Percentiles rank a stretch among this genome's conserved stretches.
Conservation (phyloP, 805 yeast species). For the Kodamaea jinghongensis region DNA sequence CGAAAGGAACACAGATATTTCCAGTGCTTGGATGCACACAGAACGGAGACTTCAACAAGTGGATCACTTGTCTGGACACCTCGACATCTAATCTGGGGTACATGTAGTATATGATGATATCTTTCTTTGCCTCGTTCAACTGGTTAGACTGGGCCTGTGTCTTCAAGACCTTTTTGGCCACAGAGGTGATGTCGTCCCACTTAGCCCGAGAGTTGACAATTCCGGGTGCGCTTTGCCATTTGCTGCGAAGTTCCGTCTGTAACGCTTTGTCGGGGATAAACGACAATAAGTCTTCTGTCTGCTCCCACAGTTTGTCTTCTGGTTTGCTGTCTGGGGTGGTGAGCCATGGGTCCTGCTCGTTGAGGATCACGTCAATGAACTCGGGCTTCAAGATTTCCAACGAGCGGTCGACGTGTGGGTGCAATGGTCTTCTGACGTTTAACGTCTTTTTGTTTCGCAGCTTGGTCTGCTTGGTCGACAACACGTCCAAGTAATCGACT, state of each 20-base stretch:
- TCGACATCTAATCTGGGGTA: conserved; percentile 93
- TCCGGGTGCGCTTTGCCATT: conserved; percentile 48
- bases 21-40: conserved; percentile 97
- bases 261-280: conserved; percentile 62
- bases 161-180: conserved; percentile 48
- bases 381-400: conserved; percentile 60
- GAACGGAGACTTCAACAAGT: conserved; percentile 92
- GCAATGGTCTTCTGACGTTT: conserved; percentile 72
- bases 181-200: conserved; percentile 72
- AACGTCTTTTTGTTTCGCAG: conserved; percentile 38
- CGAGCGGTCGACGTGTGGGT: conserved; percentile 82
- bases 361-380: conserved; percentile 64
- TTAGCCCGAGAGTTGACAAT: conserved; percentile 53
- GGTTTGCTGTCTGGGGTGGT: conserved; percentile 30
- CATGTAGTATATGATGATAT: conserved; percentile 71
- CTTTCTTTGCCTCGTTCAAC: conserved; percentile 73
- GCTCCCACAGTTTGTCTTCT: conserved; percentile 47
- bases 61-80: conserved; percentile 86
- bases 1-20: conserved; percentile 88
- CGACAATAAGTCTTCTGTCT: conserved; percentile 53
- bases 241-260: conserved; percentile 48
- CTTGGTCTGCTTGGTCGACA: conserved; percentile 42
- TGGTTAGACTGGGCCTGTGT: conserved; percentile 44
- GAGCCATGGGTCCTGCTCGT: conserved; percentile 86
- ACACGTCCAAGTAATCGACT: conserved; percentile 78